Base-by-base conservation (phyloP, 1,284 basidiomycete species). In the Heterobasidion annosum region DNA sequence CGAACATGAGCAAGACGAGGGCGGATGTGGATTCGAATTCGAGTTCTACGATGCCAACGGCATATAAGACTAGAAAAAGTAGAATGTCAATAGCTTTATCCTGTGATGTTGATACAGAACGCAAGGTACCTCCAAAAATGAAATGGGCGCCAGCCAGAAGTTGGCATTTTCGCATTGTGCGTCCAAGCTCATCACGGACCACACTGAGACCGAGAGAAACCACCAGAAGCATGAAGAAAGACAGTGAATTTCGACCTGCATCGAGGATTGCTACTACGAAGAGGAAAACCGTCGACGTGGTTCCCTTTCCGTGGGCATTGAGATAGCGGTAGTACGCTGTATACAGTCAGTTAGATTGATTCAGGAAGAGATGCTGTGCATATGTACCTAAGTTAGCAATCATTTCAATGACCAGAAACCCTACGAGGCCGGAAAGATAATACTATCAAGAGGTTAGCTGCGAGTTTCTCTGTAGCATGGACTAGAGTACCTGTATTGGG, bases 181-280 rank as follows among this genome's bases (percentile, higher is more conserved):
- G 73, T 0, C 90, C 93, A 7, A 96, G 74, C 2, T 83, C 84
- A 59, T 92, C 90, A 48, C 83, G 75, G 25, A 91, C 91, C 35
- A 95, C 92, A 59, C 86, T 90, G 45, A 95, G 73, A 47, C 93
- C 93, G 61, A 94, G 78, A 10, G 88, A 85, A 16, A 98, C 94
- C 53, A 98, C 88, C 18, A 98, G 76, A 19, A 99, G 77, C 74
- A 99, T 81, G 74, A 98, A 98, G 74, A 99, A 94, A 1, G 91
- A 94, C 62, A 97, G 77, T 8, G 93, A 91, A 65, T 98, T 98
- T 52, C 96, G 76, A 1, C 89, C 93, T 3, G 96, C 95, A 64
- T 98, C 95, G 42, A 99, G 74, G 55, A 97, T 89, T 18, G 92
- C 86, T 47, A 93, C 91, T 57, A 96, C 85, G 58, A 96, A 86